phyloP scores from a whole-genome alignment of 2,329 filamentous ascomycete species.

The Coccinonectria pachysandricola region DNA sequence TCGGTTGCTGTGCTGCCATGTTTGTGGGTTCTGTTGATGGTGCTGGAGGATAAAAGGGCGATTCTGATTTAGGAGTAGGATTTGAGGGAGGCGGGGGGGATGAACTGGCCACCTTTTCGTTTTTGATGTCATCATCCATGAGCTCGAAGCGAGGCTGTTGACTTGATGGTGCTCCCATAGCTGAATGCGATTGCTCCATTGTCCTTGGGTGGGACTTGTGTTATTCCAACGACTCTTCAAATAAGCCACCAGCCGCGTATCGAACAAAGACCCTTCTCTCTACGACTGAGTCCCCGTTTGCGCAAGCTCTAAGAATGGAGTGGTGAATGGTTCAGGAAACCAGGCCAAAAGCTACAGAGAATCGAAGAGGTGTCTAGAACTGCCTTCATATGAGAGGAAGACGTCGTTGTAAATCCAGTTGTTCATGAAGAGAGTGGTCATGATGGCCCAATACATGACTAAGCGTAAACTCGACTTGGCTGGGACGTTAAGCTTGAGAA shows the following conservation, averaged over 20 bases:
- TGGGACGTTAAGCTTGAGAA: too few species aligned
- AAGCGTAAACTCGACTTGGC: slow-evolving; percentile 5
- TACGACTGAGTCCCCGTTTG: too few species aligned
- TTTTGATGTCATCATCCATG: slow-evolving; percentile 18
- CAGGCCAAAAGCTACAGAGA: too few species aligned
- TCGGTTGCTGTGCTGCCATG: slow-evolving; percentile 11
- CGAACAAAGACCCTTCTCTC: too few species aligned
- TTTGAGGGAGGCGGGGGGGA: slow-evolving; percentile 14
- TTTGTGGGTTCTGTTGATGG: slow-evolving; percentile 22
- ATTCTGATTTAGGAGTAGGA: slow-evolving; percentile 14
- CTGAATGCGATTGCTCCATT: slow-evolving; percentile 20
- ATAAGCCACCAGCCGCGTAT: too few species aligned
- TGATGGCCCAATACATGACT: too few species aligned
- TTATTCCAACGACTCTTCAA: neutral
- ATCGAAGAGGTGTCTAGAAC: too few species aligned
- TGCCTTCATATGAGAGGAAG: too few species aligned
- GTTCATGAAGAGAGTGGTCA: too few species aligned
- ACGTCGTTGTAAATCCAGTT: too few species aligned
- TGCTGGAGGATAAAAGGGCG: slow-evolving; percentile 19
- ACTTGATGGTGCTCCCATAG: slow-evolving; percentile 12
- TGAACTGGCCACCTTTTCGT: slow-evolving; percentile 13
- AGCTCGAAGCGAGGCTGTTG: slow-evolving; percentile 19
- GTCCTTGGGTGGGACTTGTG: slow-evolving; percentile 2
- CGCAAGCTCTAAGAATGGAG: too few species aligned
- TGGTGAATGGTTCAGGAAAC: too few species aligned